phyloP scores from a whole-genome alignment of 306 rosid genomes.

The Medicago ruthenica region DNA sequence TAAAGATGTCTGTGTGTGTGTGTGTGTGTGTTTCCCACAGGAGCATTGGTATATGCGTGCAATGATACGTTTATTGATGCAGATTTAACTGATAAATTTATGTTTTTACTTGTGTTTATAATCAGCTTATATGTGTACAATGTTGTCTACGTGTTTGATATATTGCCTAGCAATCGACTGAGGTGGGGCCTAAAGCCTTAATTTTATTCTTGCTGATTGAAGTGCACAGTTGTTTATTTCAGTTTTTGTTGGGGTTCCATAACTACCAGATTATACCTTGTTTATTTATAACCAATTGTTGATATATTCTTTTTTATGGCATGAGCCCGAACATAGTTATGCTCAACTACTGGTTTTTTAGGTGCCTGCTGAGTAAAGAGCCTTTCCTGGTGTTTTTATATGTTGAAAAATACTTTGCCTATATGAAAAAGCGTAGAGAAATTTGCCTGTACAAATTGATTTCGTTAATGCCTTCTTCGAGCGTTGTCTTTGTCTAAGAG shows the following conservation, averaged over 20 bases:
- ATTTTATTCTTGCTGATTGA: slow-evolving; percentile 34
- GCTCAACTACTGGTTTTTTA: slow-evolving; percentile 18
- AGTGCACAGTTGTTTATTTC: slow-evolving; percentile 16
- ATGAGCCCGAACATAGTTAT: slow-evolving; percentile 20
- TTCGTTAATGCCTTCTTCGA: slow-evolving; percentile 18
- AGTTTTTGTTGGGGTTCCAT: slow-evolving; percentile 14
- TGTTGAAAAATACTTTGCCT: slow-evolving; percentile 7
- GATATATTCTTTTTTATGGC: slow-evolving; percentile 17
- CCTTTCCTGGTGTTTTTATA: slow-evolving; percentile 23
- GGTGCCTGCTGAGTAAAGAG: slow-evolving; percentile 22
- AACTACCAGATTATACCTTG: slow-evolving; percentile 7
- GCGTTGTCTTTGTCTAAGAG: slow-evolving; percentile 16
- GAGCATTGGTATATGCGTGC: background rate
- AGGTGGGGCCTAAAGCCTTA: slow-evolving; percentile 4
- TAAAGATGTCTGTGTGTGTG: slow-evolving; percentile 1
- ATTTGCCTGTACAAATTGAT: slow-evolving; percentile 15
- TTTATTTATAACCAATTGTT: slow-evolving; percentile 10
- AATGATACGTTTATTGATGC: background rate
- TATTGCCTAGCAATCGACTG: slow-evolving; percentile 13
- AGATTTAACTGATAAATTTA: slow-evolving; percentile 22
- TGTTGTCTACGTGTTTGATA: slow-evolving; percentile 35
- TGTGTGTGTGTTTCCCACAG: background rate
- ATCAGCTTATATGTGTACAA: slow-evolving; percentile 10
- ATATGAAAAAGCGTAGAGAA: background rate
- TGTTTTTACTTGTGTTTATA: slow-evolving; percentile 24